phyloP scores from a whole-genome alignment of 129 eudicot species.

The Pittosporum tobira region DNA sequence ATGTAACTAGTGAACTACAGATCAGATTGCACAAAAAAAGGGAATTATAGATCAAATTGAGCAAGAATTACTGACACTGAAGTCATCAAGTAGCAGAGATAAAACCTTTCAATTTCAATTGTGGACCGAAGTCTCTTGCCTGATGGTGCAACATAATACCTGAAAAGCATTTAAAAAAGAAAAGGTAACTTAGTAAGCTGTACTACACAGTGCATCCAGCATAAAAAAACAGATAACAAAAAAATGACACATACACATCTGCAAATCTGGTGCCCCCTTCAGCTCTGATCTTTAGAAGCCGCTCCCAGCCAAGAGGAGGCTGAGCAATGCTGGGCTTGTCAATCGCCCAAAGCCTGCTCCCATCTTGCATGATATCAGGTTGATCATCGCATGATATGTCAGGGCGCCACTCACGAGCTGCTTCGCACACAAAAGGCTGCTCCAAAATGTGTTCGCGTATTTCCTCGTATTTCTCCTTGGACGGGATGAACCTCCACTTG shows the following conservation, averaged over 20 bases:
- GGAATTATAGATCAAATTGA: too few relatives aligned
- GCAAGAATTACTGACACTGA: too few relatives aligned
- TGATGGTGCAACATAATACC: conserved; percentile 66
- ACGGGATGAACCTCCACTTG: conserved; percentile 79
- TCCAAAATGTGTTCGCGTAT: conserved; percentile 69
- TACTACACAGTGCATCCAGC: too few relatives aligned
- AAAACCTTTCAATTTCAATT: conserved; percentile 59
- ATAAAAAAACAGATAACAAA: not conserved
- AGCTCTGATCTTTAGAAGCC: conserved; percentile 59
- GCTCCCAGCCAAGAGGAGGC: conserved; percentile 84
- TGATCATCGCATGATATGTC: conserved; percentile 62
- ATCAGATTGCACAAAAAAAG: too few relatives aligned
- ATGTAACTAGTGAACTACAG: too few relatives aligned
- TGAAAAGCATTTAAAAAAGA: too few relatives aligned
- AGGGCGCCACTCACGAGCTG: conserved; percentile 71
- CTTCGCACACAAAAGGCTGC: conserved; percentile 56
- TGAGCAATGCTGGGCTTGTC: conserved; percentile 80
- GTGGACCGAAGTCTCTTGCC: conserved; percentile 69
- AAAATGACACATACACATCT: conserved; percentile 56
- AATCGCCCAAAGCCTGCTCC: conserved; percentile 77
- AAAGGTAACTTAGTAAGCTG: too few relatives aligned
- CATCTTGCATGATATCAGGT: conserved; percentile 68
- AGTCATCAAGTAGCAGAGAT: too few relatives aligned
- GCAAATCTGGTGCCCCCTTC: conserved; percentile 77
- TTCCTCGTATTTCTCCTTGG: too few relatives aligned